Evolutionary conservation across 2,329 filamentous ascomycete genomes (phyloP), one percentile per base, ranked within the genome.

Genomic region (Venturia nashicola): DNA sequence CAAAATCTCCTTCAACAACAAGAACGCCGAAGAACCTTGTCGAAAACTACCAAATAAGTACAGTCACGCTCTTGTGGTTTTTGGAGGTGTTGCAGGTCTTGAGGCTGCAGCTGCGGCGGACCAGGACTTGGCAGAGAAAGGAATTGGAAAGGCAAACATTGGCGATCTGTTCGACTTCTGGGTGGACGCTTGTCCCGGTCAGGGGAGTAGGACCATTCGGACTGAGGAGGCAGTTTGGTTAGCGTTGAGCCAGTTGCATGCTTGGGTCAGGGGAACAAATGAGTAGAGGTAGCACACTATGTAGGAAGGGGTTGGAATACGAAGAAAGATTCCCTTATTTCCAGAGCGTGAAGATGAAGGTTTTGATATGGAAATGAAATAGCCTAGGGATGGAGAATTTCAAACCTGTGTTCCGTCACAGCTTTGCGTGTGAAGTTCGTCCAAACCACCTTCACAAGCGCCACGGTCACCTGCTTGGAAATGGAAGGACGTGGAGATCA

Each of bases 171-270:
- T 96, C 72, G 91, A 96, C 74, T 81, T 86, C 68, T 95, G 90
- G 90, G 80, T 95, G 20, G 90, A 96, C 73, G 80, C 94, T 55
- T 79, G 91, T 67, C 89, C 90, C 3, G 84, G 85, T 0, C 91
- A 95, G 73, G 90, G 90, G 0, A 93, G 89, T 72, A 80, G 90
- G 69, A 91, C 86, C 0, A 93, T 96, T 66, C 79, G 89, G 66
- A 94, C 90, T 0, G 90, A 95, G 69, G 91, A 96, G 76, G 90
- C 90, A 1, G 76, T 95, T 20, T 89, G 88, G 76, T 83, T 94
- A 71, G 89, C 86, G 0, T 73, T 95, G 72, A 87, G 86, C 70
- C 84, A 84, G 1, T 71, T 94, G 71, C 61, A 63, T 63, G 36
- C 23, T 40, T 63, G 61, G 61, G 40, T 40, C 12, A 46, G 51